phyloP scores from a whole-genome alignment of 225 moss, liverwort and hornwort genomes.

The Pseudoscleropodium purum region DNA sequence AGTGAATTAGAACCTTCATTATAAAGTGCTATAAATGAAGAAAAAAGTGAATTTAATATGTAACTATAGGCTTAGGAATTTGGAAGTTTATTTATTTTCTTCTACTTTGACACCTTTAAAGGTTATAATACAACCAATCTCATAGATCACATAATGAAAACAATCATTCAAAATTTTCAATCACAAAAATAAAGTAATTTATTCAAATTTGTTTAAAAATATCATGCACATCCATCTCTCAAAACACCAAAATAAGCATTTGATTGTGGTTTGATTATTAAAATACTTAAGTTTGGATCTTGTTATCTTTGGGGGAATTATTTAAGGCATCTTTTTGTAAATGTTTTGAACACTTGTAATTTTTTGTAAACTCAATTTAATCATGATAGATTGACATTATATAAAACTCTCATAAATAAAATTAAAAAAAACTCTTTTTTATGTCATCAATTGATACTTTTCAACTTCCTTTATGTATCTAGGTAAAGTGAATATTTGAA shows the following conservation, averaged over 20 bases:
- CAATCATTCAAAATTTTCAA: neutral
- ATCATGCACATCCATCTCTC: accelerated
- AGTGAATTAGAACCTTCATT: neutral
- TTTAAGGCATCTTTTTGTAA: accelerated
- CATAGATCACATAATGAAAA: neutral
- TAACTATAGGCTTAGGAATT: neutral
- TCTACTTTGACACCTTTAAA: neutral
- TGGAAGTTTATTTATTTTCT: neutral
- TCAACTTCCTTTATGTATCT: neutral
- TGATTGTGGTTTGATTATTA: neutral
- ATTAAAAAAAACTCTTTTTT: accelerated
- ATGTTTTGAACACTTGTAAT: neutral
- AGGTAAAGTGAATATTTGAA: neutral
- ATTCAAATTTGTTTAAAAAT: neutral
- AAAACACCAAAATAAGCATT: neutral
- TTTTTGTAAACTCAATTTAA: neutral
- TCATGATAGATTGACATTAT: neutral
- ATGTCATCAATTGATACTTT: neutral
- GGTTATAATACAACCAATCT: neutral
- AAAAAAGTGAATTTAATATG: neutral
- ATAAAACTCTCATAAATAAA: neutral
- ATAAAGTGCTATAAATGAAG: neutral
- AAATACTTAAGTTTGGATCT: neutral
- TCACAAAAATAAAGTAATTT: neutral
- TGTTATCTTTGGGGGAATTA: accelerated